These are phyloP conservation scores for Linum trigynum DNA, from an alignment of 345 rosid species.

Conservation along the genomic window DNA sequence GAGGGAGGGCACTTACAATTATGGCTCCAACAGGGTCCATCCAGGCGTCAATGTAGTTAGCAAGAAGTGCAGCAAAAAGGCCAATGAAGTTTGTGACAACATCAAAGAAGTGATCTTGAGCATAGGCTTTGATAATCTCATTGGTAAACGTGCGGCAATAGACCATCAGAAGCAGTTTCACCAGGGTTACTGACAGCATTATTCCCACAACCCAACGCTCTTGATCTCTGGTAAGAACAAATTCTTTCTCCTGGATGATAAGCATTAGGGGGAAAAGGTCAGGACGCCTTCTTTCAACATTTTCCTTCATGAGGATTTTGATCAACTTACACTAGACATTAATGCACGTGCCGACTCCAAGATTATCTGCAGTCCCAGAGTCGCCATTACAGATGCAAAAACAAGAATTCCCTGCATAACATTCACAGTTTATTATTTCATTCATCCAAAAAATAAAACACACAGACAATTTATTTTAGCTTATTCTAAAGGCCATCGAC, in stretches of 20 bases:
- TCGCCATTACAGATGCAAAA: constrained; percentile 99
- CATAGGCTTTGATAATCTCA: constrained; percentile 94
- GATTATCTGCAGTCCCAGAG: constrained; percentile 94
- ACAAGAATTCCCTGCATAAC: constrained; percentile 85
- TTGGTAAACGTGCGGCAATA: constrained; percentile 78
- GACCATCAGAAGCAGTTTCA: constrained; percentile 58
- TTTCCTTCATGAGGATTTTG: background rate
- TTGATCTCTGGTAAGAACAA: constrained; percentile 55
- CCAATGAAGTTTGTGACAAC: constrained; percentile 93
- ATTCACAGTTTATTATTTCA: constrained; percentile 1
- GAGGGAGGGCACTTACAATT: constrained; percentile 43
- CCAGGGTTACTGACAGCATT: constrained; percentile 85
- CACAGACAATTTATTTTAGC: background rate
- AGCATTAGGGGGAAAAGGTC: constrained; percentile 14
- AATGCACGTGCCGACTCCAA: constrained; percentile 74
- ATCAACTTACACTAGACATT: constrained; percentile 53
- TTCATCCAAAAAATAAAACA: background rate
- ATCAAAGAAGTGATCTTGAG: constrained; percentile 96
- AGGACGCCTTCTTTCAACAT: constrained; percentile 8
- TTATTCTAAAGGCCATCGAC: too few relatives aligned
- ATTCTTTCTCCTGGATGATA: constrained; percentile 48
- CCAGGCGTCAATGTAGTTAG: constrained; percentile 73
- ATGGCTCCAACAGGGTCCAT: constrained; percentile 97
- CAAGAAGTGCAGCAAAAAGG: constrained; percentile 81
- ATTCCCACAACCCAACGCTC: constrained; percentile 91